Evolutionary conservation across 176 grass and related monocot species (phyloP), one percentile per base, ranked within the genome.

Genomic region (Zea luxurians): DNA sequence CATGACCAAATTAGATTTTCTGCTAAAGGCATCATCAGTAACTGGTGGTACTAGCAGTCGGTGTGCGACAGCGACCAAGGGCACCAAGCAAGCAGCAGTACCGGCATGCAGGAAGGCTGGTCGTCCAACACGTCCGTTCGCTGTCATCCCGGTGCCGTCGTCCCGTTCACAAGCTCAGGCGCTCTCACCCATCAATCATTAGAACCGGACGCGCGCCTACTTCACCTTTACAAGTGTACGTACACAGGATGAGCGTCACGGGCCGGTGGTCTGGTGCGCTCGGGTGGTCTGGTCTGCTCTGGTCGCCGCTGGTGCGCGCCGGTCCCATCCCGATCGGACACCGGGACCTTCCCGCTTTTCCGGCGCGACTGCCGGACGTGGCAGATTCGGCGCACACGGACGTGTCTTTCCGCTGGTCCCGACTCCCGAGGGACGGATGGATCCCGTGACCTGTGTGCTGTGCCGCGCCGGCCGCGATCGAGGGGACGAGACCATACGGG

Each of bases 211-310:
- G 21, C 49, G n/a, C 79, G 61, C 35, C 46, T 3, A 57, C 49
- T 18, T 41, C 48, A 4, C 79, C 79, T 87, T 82, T 78, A 72
- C 58, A 72, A 13, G 79, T 82, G 78, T 64, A 9, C 1, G 1
- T 54, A 57, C 2, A 57, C 6, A 44, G 6, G 1, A 50, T 36
- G 17, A 13, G 41, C 54, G 37, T 10, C 71, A n/a, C 40, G 64
- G 49, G 78, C 15, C 42, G 78, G 37, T 20, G 1, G 21, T 13
- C 21, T 20, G 5, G 37, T 35, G 15, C 37, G 80, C n/a, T 2
- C 52, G 4, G 27, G 55, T 1, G 73, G 40, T 45, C 54, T 43
- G 38, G 52, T 74, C 52, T 15, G 41, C 4, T 42, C 49, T 37
- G 41, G 41, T 42, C 49, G 17, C 48, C 35, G 48, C 11, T 42